Evolutionary conservation across 2,329 filamentous ascomycete genomes (phyloP).

Genomic region (Fusarium begoniae): DNA sequence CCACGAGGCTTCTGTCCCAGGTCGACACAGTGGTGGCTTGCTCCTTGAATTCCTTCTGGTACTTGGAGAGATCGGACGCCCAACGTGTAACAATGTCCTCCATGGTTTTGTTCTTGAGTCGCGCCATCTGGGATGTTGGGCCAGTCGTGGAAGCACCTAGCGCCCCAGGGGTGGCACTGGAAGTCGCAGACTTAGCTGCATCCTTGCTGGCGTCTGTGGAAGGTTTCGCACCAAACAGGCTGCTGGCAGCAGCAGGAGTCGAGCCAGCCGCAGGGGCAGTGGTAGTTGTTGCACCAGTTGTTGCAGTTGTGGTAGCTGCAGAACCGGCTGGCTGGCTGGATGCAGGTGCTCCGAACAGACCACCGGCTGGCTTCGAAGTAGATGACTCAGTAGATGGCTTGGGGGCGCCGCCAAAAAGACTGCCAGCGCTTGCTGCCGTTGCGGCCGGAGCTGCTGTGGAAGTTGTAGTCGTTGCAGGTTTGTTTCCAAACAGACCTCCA

Average conservation of each 20-base stretch:
- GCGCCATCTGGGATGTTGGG: slow-evolving; percentile 83
- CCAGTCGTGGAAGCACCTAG: slow-evolving; percentile 81
- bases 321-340: slow-evolving; percentile 33
- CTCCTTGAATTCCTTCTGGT: slow-evolving; percentile 94
- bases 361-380: slow-evolving; percentile 36
- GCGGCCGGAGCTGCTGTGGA: slow-evolving; percentile 43
- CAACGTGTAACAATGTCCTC: slow-evolving; percentile 98
- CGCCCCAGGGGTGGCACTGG: slow-evolving; percentile 47
- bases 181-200: slow-evolving; percentile 42
- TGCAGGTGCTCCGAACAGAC: slow-evolving; percentile 41
- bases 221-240: slow-evolving; percentile 49
- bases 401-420: slow-evolving; percentile 39
- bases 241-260: slow-evolving; percentile 45
- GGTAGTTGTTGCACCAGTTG: slow-evolving; percentile 33
- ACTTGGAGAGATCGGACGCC: slow-evolving; percentile 94
- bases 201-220: slow-evolving; percentile 44
- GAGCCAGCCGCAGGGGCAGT: slow-evolving; percentile 42
- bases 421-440: slow-evolving; percentile 34
- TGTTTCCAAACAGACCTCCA: slow-evolving; percentile 46
- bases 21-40: slow-evolving; percentile 86
- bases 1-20: slow-evolving; percentile 93
- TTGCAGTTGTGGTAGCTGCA: slow-evolving; percentile 41
- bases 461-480: slow-evolving; percentile 43
- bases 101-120: slow-evolving; percentile 98
- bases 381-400: slow-evolving; percentile 34